phyloP scores from a whole-genome alignment of 2,329 filamentous ascomycete species.

The Verticillium zaregamsianum region DNA sequence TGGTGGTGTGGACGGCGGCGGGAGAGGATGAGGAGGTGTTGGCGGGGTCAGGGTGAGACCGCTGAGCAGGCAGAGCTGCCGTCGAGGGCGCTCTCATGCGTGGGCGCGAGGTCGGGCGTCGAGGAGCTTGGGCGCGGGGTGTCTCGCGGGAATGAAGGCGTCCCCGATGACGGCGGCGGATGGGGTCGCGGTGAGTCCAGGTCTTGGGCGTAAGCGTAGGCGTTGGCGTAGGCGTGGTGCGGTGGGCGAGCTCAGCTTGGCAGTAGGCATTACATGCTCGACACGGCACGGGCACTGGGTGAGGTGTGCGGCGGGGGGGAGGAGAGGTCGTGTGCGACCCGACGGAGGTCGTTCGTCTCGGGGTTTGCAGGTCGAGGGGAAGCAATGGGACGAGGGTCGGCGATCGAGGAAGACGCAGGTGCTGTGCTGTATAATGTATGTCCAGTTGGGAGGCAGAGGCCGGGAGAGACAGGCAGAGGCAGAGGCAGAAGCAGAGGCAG shows the following conservation, averaged over 20 bases:
- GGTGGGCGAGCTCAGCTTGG: neutral
- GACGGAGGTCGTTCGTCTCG: neutral
- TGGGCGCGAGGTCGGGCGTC: neutral
- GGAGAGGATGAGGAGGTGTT: neutral
- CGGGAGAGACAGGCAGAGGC: neutral
- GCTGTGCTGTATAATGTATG: neutral
- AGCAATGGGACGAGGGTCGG: neutral
- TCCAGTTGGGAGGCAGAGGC: neutral
- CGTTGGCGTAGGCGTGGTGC: neutral
- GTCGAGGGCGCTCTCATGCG: neutral
- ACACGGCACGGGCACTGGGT: neutral
- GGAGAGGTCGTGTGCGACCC: neutral
- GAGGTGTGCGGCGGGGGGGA: neutral
- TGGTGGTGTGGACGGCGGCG: neutral
- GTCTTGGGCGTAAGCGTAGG: neutral
- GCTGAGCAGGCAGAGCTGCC: neutral
- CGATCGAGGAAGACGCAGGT: neutral
- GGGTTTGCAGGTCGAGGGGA: neutral
- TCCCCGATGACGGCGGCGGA: neutral
- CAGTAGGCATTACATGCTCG: constrained; percentile 2
- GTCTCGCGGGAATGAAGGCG: neutral
- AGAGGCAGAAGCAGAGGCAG: neutral
- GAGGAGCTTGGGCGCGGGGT: neutral
- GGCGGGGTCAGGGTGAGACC: neutral
- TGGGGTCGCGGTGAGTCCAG: neutral